Evolutionary conservation across 495 filamentous ascomycete species (phyloP).

Genomic region (Chlorociboria aeruginascens): DNA sequence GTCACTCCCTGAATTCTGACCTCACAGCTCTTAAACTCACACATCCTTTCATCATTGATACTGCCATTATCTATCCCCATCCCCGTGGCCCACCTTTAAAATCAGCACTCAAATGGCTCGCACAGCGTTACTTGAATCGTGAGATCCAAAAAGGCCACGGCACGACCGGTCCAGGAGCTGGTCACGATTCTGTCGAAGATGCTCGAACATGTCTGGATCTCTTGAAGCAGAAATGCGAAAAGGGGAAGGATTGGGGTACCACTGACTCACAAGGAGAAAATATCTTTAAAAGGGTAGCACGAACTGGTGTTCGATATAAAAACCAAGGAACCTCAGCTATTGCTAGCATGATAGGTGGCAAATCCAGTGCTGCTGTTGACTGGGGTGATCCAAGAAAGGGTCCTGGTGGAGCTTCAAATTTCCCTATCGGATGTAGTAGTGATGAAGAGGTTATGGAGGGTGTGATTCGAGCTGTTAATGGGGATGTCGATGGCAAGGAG

Average conservation of each 20-base stretch:
- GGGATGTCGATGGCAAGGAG: conserved; percentile 47
- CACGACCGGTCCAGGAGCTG: conserved; percentile 33
- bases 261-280: conserved; percentile 64
- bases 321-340: conserved; percentile 38
- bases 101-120: conserved; percentile 70
- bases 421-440: conserved; percentile 57
- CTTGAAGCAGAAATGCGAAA: conserved; percentile 89
- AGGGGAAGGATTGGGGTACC: conserved; percentile 71
- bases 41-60: conserved; percentile 90
- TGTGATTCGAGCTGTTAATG: conserved; percentile 54
- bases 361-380: conserved; percentile 74
- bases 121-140: conserved; percentile 65
- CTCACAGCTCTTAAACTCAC: conserved; percentile 70
- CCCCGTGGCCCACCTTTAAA: conserved; percentile 61
- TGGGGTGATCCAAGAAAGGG: conserved; percentile 72
- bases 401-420: conserved; percentile 56
- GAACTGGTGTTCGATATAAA: conserved; percentile 38
- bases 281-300: conserved; percentile 71
- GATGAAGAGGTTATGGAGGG: conserved; percentile 67
- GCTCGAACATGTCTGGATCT: conserved; percentile 83
- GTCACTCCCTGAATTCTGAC: conserved; percentile 88
- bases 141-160: conserved; percentile 73
- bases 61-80: conserved; percentile 74
- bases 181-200: conserved; percentile 90
- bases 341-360: conserved; percentile 37